Percentiles rank a stretch among this genome's conserved stretches.
Conservation (phyloP, 106 monocot genomes). For the Acanthochlamys bracteata region DNA sequence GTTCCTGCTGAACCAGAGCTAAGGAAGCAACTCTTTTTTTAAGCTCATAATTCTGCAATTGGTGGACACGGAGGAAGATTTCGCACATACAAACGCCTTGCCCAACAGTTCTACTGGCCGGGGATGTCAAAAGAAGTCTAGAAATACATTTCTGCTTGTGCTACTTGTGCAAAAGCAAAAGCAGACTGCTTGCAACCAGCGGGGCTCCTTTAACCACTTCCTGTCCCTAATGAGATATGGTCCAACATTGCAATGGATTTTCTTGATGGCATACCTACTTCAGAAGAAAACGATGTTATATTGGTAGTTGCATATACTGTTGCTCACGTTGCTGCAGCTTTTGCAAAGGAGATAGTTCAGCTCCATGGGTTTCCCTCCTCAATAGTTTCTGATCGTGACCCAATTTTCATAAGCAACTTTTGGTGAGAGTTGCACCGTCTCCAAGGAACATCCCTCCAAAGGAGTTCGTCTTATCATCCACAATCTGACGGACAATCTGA, state of each 20-base stretch:
- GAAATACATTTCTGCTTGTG: no score
- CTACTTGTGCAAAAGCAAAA: no score
- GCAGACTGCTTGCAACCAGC: not conserved
- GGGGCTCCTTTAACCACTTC: slow-evolving; percentile 1
- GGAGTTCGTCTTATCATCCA: not conserved
- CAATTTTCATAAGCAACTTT: not conserved
- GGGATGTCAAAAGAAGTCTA: no score
- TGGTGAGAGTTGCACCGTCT: not conserved
- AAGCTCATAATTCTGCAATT: not conserved
- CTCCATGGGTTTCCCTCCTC: no score
- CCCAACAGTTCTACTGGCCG: no score
- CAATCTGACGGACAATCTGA: not conserved
- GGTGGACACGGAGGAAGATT: not conserved
- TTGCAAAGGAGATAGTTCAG: no score
- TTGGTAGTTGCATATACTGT: not conserved
- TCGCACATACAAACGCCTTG: no score
- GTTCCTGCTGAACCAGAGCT: not conserved
- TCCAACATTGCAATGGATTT: slow-evolving; percentile 4
- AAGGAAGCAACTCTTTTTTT: not conserved
- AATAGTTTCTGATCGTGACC: not conserved
- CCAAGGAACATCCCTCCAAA: not conserved
- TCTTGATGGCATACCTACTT: no score
- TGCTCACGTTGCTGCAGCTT: not conserved
- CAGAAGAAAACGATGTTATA: not conserved
- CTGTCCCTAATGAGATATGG: not conserved